A percentile compares a stretch with the other conserved stretches of the same genome.
phyloP scores from a whole-genome alignment of 106 monocot genomes.

The Triglochin maritima region DNA sequence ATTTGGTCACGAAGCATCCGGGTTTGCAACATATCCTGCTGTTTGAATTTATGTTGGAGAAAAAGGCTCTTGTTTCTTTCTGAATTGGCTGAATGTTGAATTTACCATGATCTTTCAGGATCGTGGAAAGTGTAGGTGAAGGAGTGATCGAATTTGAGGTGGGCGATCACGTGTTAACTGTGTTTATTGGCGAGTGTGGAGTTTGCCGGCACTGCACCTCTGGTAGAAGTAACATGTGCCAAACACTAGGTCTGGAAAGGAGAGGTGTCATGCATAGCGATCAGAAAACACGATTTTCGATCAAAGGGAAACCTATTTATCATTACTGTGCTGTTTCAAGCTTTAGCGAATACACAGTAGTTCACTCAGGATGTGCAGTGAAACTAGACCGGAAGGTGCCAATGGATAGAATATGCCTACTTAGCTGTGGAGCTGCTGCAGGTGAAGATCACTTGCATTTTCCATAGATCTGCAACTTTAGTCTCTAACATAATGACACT shows the following conservation, averaged over 20 bases:
- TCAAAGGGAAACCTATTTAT: constrained; percentile 63
- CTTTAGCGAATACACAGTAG: constrained; percentile 93
- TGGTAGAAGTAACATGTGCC: constrained; percentile 82
- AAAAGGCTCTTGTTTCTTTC: neutral
- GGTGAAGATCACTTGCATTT: constrained; percentile 26
- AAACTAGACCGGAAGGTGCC: constrained; percentile 48
- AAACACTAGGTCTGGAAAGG: constrained; percentile 66
- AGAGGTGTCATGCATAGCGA: constrained; percentile 84
- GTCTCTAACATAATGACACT: neutral
- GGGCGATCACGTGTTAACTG: constrained; percentile 76
- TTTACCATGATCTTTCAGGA: constrained; percentile 24
- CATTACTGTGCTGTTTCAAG: constrained; percentile 98
- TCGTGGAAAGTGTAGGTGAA: constrained; percentile 85
- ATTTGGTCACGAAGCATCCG: constrained; percentile 95
- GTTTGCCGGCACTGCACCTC: constrained; percentile 73
- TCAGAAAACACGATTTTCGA: constrained; percentile 71
- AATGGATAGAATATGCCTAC: constrained; percentile 80
- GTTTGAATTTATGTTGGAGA: neutral
- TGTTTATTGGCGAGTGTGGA: constrained; percentile 83
- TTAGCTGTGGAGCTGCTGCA: constrained; percentile 89
- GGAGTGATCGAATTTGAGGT: constrained; percentile 68
- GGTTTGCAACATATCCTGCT: constrained; percentile 24
- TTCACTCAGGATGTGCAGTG: constrained; percentile 88
- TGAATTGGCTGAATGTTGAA: neutral
- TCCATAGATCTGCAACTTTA: neutral